These are phyloP conservation scores for Massarina eburnea DNA, from an alignment of 2,329 filamentous ascomycete species.

Conservation along the genomic window DNA sequence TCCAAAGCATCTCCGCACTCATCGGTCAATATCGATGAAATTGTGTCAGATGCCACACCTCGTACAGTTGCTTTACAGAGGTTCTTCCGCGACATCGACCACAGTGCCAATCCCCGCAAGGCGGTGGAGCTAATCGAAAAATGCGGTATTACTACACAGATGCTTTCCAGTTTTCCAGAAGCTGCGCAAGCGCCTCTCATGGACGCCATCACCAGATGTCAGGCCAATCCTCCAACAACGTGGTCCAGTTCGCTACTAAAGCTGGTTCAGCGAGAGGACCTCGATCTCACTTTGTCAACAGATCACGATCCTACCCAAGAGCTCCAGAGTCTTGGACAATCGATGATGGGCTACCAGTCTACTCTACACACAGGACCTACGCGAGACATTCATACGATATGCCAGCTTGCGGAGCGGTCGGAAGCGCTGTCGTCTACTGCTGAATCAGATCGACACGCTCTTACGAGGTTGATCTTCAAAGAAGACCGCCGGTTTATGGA, in stretches of 20 bases:
- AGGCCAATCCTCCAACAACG: constrained; percentile 74
- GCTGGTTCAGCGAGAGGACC: constrained; percentile 79
- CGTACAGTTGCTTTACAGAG: constrained; percentile 69
- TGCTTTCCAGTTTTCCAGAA: constrained; percentile 84
- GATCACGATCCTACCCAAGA: constrained; percentile 25
- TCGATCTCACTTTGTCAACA: constrained; percentile 51
- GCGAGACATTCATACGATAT: constrained; percentile 77
- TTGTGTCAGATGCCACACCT: constrained; percentile 37
- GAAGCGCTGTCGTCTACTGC: constrained; percentile 74
- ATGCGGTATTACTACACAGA: constrained; percentile 64
- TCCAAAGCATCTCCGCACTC: constrained; percentile 42
- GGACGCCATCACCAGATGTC: constrained; percentile 82
- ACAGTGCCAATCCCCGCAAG: constrained; percentile 50
- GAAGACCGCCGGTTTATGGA: constrained; percentile 90
- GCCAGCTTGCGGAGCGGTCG: constrained; percentile 64
- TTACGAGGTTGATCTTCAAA: constrained; percentile 85
- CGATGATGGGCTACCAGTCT: constrained; percentile 14
- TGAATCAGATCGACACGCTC: constrained; percentile 76
- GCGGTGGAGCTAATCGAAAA: constrained; percentile 74
- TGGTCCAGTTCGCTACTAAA: constrained; percentile 74
- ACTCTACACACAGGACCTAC: constrained; percentile 15
- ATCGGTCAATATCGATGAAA: constrained; percentile 39
- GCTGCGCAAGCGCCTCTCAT: constrained; percentile 77
- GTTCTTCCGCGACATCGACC: constrained; percentile 60
- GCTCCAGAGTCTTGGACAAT: constrained; percentile 14